Evolutionary conservation across 345 rosid species (phyloP), one percentile per base, ranked within the genome.

Genomic region (Brassica incana): DNA sequence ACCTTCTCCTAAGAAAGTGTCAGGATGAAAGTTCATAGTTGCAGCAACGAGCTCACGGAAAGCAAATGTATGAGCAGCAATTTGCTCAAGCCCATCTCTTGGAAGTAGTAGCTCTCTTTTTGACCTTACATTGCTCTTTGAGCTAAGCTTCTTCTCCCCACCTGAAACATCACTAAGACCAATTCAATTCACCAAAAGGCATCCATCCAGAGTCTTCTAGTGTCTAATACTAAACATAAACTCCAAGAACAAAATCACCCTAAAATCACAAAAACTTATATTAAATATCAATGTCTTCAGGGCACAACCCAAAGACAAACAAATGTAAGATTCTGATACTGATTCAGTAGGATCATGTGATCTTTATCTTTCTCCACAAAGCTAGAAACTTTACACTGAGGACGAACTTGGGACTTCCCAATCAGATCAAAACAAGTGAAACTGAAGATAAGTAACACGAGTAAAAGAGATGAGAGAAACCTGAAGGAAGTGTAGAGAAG

Each of bases 1-100:
- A 56, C 99, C 99, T 93, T 95, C 99, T 8, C 99, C 99, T 72
- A 95, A 63, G 85, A 93, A 95, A 60, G 88, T 90, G 75, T 95
- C 99, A 0, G 90, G 92, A 82, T 88, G 88, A 80, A 95, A 95
- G 88, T 95, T 89, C 83, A 88, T 89, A 38, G 99, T 93, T 5
- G 99, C 99, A 43, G 88, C 91, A 5, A 92, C 97, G 68, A 95
- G 97, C 67, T 92, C 98, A 3, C 91, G 92, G 76, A 92, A 93
- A 69, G 90, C 84, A 83, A 95, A 95, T 36, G 85, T 95, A 67
- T 91, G 99, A 67, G 99, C 97, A 48, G 99, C 89, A 72, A 95
- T 95, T 73, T 86, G 86, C 15, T 83, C 87, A 29, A 90, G 84
- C 3, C 75, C 89, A 77, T 90, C 97, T 71, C 86, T 91, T 29